These are phyloP conservation scores for Obelidium mucronatum DNA, from an alignment of 192 early-diverging fungal genomes.

Conservation along the genomic window DNA sequence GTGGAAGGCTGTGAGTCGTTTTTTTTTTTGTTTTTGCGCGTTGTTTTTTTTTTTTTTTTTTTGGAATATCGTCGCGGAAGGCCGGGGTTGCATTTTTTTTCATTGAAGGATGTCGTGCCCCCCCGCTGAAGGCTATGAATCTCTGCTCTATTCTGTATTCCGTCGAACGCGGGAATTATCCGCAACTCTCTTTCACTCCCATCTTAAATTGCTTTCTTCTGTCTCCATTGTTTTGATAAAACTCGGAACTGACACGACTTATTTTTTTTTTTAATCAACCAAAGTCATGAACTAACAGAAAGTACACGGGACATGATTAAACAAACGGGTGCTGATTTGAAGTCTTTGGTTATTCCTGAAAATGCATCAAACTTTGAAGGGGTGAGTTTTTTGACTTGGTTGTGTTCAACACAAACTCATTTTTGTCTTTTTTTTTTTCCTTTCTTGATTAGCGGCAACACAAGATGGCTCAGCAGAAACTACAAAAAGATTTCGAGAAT, in stretches of 20 bases:
- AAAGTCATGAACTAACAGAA: conserved; percentile 80
- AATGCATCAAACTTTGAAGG: conserved; percentile 35
- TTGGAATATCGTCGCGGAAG: too few relatives aligned
- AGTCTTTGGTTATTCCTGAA: conserved; percentile 69
- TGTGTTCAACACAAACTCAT: background rate
- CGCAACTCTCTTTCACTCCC: too few relatives aligned
- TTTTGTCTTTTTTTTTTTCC: background rate
- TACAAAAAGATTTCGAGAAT: conserved; percentile 94
- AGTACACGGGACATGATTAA: conserved; percentile 82
- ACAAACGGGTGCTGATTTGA: conserved; percentile 78
- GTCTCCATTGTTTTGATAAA: too few relatives aligned
- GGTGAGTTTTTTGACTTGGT: conserved; percentile 29
- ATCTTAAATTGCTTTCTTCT: too few relatives aligned
- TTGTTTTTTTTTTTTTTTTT: too few relatives aligned
- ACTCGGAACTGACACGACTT: background rate
- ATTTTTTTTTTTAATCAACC: background rate
- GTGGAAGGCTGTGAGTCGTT: conserved; percentile 71
- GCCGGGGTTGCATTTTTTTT: too few relatives aligned
- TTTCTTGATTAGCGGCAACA: conserved; percentile 64
- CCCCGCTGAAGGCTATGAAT: too few relatives aligned
- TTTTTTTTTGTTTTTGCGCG: too few relatives aligned
- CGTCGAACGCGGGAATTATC: too few relatives aligned
- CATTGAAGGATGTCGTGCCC: too few relatives aligned
- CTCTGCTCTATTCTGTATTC: too few relatives aligned
- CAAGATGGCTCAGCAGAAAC: conserved; percentile 90